These are phyloP conservation scores for Phytophthora citrophthora DNA, from an alignment of 352 stramenopile species.

Conservation along the genomic window DNA sequence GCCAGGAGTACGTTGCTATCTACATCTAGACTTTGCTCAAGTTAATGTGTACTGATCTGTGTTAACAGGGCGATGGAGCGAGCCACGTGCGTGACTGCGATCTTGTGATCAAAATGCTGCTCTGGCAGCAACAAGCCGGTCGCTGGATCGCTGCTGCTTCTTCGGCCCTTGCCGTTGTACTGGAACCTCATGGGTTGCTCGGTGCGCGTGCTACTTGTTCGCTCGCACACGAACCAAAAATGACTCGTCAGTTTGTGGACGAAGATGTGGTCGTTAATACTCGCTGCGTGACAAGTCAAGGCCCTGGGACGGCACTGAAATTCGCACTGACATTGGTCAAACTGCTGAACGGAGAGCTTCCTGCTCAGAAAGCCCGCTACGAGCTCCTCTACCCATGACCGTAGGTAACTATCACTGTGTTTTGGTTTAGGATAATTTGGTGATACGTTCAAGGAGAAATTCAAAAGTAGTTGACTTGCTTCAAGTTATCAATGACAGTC, in stretches of 20 bases:
- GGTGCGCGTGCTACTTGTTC: conserved; percentile 58
- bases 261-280: conserved; percentile 67
- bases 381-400: conserved; percentile 47
- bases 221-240: conserved; percentile 42
- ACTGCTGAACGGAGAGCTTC: conserved; percentile 52
- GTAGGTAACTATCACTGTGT: conserved; percentile 5
- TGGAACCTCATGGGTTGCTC: conserved; percentile 47
- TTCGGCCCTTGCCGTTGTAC: conserved; percentile 13
- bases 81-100: conserved; percentile 59
- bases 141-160: conserved; percentile 63
- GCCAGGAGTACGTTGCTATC: conserved; percentile 50
- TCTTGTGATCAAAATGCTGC: conserved; percentile 67
- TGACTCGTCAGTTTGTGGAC: conserved; percentile 52
- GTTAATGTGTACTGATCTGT: too few species aligned
- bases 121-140: conserved; percentile 54
- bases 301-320: conserved; percentile 50
- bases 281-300: conserved; percentile 69
- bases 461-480: too few species aligned
- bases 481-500: too few species aligned
- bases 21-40: not conserved
- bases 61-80: conserved; percentile 49
- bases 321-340: conserved; percentile 64
- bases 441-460: too few species aligned
- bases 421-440: too few species aligned
- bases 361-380: conserved; percentile 42